A percentile compares a stretch with the other conserved stretches of the same genome.
Evolutionary conservation across 2,329 filamentous ascomycete species (phyloP).

Genomic region (Apiospora kogelbergensis): DNA sequence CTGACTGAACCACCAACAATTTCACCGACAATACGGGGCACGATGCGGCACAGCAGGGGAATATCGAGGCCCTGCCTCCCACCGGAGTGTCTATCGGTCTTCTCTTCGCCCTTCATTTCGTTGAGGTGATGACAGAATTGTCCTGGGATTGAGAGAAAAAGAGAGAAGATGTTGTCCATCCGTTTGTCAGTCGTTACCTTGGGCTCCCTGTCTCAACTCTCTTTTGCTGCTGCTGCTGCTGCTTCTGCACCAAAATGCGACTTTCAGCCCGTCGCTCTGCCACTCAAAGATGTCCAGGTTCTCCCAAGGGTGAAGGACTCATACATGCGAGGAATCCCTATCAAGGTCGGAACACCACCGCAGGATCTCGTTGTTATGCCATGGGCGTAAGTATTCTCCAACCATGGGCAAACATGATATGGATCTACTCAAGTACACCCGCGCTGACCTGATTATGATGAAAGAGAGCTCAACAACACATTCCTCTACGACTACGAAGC

Average conservation of each 20-base stretch:
- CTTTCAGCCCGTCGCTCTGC: conserved; percentile 8
- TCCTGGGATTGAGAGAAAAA: neutral
- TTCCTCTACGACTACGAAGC: conserved; percentile 29
- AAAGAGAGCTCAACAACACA: conserved; percentile 33
- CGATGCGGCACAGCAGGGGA: too few species aligned
- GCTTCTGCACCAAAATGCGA: neutral
- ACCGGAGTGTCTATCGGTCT: too few species aligned
- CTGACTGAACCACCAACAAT: too few species aligned
- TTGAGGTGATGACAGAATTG: neutral
- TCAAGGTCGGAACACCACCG: conserved; percentile 25
- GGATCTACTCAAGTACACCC: neutral
- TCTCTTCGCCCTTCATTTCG: too few species aligned
- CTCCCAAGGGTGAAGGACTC: conserved; percentile 24
- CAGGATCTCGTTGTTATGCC: conserved; percentile 31
- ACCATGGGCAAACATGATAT: neutral
- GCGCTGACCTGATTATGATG: conserved; percentile 21
- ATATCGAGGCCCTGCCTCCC: too few species aligned
- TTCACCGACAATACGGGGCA: too few species aligned
- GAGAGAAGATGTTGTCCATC: neutral
- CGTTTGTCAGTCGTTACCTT: neutral
- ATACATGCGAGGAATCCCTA: conserved; percentile 27
- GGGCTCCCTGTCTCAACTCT: neutral
- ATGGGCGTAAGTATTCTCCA: conserved; percentile 28
- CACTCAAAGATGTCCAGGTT: conserved; percentile 24
- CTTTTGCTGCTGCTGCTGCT: neutral